A percentile compares a stretch with the other conserved stretches of the same genome.
Evolutionary conservation across 1,139 yeast genomes (phyloP).

Genomic region (Chernovozyma sophiae-reginae): DNA sequence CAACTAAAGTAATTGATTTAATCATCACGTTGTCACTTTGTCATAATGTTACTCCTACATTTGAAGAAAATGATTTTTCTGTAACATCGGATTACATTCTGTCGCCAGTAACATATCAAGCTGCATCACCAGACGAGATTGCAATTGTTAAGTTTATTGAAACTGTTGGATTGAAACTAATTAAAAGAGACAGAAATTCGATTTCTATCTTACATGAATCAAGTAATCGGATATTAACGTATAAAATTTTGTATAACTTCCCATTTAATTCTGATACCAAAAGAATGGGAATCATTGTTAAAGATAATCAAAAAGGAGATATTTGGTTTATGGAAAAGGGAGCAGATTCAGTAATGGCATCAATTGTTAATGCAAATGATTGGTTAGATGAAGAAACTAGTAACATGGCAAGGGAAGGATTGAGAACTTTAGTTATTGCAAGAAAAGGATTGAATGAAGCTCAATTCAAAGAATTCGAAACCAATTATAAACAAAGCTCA

Average conservation of each 20-base stretch:
- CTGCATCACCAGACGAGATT: constrained; percentile 97
- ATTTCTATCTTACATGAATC: constrained; percentile 64
- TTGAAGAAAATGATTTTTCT: constrained; percentile 40
- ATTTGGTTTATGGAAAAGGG: constrained; percentile 88
- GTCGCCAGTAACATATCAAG: constrained; percentile 75
- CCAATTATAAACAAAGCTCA: constrained; percentile 67
- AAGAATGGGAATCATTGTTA: constrained; percentile 89
- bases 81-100: constrained; percentile 2
- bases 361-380: constrained; percentile 78
- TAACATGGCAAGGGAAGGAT: constrained; percentile 97
- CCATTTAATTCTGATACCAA: constrained; percentile 96
- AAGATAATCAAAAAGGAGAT: constrained; percentile 60
- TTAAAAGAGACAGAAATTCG: constrained; percentile 75
- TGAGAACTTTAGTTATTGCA: constrained; percentile 90
- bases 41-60: constrained; percentile 91
- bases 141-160: constrained; percentile 95
- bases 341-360: constrained; percentile 94
- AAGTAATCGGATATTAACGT: constrained; percentile 50
- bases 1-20: constrained; percentile 72
- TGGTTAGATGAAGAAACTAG: constrained; percentile 98
- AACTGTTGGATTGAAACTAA: constrained; percentile 72
- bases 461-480: constrained; percentile 58
- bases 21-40: constrained; percentile 83
- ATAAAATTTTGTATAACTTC: constrained; percentile 74
- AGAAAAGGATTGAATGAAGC: constrained; percentile 60